Base-by-base conservation (phyloP, 495 filamentous ascomycete species). In the Penicillium cinerascens region DNA sequence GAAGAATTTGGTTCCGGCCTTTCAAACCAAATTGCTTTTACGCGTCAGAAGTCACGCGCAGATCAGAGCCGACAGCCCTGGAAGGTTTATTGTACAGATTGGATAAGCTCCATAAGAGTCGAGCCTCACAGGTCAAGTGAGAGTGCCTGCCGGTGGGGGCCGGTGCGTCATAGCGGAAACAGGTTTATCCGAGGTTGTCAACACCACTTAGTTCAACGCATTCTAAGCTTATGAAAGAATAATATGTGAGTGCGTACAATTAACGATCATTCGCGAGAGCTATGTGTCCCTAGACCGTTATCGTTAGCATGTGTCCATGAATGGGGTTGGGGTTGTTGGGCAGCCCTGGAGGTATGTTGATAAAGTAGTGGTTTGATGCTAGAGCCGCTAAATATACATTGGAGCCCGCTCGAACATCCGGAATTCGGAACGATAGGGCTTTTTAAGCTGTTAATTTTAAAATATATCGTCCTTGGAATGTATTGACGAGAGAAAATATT, bases 81-180 rank as follows among this genome's bases (percentile, higher is more conserved):
- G 17, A 4, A 16, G 29, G 33, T 7, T 37, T 8, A 9, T 10
- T 20, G 8, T 13, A 37, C 44, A n/a, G 20, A 47, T 1, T 35
- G 44, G 17, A 10, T 15, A 23, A 15, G 29, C 29, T 33, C 11
- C 1, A 33, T 15, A 11, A 33, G 29, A 13, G 5, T 23, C 20
- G 41, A 43, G 41, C 9, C 41, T 43, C 41, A 43, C 15, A 35
- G 18, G n/a, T 6, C 21, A 37, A 40, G 47, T 21, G 29, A 52
- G 44, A 44, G 37, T 51, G 42, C 36, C 44, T 59, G 51, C 50
- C 39, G 35, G 54, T 44, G 42, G 51, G n/a, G 44, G 46, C 42
- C 39, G 11, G 44, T 63, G 59, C 59, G 59, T 63, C 59, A 63
- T 63, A 42, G 41, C 51, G 47, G 59, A 44, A 39, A 18, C 9